These are phyloP conservation scores for Amanita polypyramis DNA, from an alignment of 768 basidiomycete genomes.

Conservation along the genomic window DNA sequence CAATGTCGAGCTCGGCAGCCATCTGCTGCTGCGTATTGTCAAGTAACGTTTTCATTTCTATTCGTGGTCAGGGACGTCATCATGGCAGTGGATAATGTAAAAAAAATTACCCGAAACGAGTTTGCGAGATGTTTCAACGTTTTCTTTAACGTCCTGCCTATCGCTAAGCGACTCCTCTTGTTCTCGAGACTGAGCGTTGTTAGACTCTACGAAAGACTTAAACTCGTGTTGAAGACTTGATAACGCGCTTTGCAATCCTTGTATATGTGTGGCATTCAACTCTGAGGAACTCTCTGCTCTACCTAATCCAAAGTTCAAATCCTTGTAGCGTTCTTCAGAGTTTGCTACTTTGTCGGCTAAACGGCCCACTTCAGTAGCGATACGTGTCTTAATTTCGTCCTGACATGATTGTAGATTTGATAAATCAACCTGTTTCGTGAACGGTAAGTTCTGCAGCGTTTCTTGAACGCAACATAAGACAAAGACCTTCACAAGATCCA, in stretches of 20 bases:
- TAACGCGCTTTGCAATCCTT: background rate
- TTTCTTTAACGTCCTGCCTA: constrained; percentile 19
- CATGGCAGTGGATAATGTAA: background rate
- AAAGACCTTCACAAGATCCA: constrained; percentile 4
- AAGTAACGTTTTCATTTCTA: constrained; percentile 37
- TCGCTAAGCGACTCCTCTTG: constrained; percentile 9
- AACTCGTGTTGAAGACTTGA: background rate
- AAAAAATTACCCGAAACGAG: constrained; percentile 31
- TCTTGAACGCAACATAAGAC: background rate
- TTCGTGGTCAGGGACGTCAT: background rate
- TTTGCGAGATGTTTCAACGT: constrained; percentile 24
- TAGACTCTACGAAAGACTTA: background rate
- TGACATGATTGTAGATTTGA: constrained; percentile 1
- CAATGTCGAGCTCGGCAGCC: constrained; percentile 31
- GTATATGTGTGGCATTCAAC: background rate
- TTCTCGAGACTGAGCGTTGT: constrained; percentile 1
- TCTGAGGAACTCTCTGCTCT: background rate
- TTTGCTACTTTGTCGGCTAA: background rate
- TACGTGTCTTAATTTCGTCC: background rate
- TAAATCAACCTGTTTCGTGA: background rate
- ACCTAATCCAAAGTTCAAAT: background rate
- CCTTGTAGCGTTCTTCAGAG: background rate
- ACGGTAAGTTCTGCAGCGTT: background rate
- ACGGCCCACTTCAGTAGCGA: background rate
- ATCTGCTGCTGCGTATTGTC: constrained; percentile 35